phyloP scores from a whole-genome alignment of 2,329 filamentous ascomycete genomes.

The Neofusicoccum kwambonambiense region DNA sequence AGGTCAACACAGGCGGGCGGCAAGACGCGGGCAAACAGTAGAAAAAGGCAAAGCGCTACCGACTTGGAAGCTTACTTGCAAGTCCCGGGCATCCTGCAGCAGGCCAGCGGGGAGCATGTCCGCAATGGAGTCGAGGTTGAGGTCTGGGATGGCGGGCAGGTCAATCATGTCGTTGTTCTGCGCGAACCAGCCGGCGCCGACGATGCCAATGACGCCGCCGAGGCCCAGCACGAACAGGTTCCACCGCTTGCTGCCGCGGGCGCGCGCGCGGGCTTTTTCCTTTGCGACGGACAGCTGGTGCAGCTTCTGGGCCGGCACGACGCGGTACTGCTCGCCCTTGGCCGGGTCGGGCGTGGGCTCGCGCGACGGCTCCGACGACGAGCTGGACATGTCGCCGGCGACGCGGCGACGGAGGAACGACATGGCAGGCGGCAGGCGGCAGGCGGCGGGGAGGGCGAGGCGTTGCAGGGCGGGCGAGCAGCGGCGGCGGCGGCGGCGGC shows the following conservation, averaged over 20 bases:
- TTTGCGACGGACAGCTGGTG: slow-evolving; percentile 38
- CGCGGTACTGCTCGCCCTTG: slow-evolving; percentile 48
- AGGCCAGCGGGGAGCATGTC: slow-evolving; percentile 87
- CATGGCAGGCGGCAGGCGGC: slow-evolving; percentile 25
- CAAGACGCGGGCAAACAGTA: neutral
- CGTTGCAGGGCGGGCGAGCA: neutral
- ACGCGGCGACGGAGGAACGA: slow-evolving; percentile 38
- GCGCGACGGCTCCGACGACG: slow-evolving; percentile 36
- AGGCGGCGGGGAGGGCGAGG: neutral
- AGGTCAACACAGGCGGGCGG: neutral
- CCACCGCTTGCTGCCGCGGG: slow-evolving; percentile 60
- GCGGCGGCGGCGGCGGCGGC: too few relatives aligned
- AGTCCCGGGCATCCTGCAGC: slow-evolving; percentile 78
- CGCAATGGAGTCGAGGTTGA: slow-evolving; percentile 80
- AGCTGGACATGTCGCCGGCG: slow-evolving; percentile 25
- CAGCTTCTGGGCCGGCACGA: slow-evolving; percentile 54
- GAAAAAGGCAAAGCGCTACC: slow-evolving; percentile 1
- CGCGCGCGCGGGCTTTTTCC: slow-evolving; percentile 7
- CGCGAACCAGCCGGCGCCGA: slow-evolving; percentile 88
- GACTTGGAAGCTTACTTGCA: slow-evolving; percentile 61
- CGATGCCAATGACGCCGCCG: slow-evolving; percentile 84
- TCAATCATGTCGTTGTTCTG: slow-evolving; percentile 87
- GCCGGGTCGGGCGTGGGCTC: slow-evolving; percentile 41
- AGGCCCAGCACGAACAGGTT: slow-evolving; percentile 82
- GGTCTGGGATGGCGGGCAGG: slow-evolving; percentile 66